A percentile compares a stretch with the other conserved stretches of the same genome.
phyloP scores from a whole-genome alignment of 805 yeast species.

The Barnettozyma sucrosica region DNA sequence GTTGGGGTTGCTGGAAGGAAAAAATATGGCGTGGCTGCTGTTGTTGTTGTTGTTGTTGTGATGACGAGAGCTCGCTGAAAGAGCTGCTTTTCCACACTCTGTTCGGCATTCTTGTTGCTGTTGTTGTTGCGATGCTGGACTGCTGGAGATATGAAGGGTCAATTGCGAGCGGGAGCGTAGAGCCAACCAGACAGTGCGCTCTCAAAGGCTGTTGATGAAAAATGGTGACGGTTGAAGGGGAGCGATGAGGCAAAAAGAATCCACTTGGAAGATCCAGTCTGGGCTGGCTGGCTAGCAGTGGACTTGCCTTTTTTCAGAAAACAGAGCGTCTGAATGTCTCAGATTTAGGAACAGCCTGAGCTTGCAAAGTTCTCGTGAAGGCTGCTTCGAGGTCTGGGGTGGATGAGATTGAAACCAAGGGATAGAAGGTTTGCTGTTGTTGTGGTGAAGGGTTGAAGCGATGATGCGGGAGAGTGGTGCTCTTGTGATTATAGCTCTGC shows the following conservation, averaged over 20 bases:
- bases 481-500: not conserved
- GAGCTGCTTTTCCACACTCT: conserved; percentile 7
- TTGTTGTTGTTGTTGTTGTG: conserved; percentile 5
- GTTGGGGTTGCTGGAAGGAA: conserved; percentile 5
- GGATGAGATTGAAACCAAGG: not conserved
- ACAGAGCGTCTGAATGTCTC: not conserved
- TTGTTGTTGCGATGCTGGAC: not conserved
- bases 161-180: not conserved
- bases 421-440: not conserved
- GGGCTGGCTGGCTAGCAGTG: not conserved
- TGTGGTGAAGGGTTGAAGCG: too few relatives aligned
- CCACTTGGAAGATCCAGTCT: not conserved
- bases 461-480: too few relatives aligned
- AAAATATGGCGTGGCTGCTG: conserved; percentile 2
- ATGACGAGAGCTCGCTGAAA: not conserved
- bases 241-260: not conserved
- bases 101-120: not conserved
- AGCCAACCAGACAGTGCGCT: not conserved
- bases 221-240: not conserved
- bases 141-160: conserved; percentile 1
- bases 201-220: not conserved
- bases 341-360: not conserved
- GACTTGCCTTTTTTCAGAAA: not conserved
- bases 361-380: not conserved
- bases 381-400: not conserved